A percentile compares a stretch with the other conserved stretches of the same genome.
Conservation (phyloP, 169 alveolate genomes). For the Plasmodium blacklocki region DNA sequence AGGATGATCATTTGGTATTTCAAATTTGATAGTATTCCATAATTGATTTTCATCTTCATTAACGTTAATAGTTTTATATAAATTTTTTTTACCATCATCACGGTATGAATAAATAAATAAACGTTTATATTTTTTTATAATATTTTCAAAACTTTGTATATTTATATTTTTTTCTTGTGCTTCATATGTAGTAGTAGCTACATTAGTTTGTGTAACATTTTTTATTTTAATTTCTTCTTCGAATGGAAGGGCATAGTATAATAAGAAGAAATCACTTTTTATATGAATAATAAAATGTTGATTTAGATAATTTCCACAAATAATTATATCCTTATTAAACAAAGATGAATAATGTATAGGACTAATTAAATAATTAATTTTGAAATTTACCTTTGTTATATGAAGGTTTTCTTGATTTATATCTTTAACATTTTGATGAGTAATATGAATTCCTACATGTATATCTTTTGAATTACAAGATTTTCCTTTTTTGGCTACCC, state of each 20-base stretch:
- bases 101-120: constrained; percentile 50
- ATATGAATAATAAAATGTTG: constrained; percentile 34
- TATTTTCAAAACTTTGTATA: constrained; percentile 1
- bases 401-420: too few relatives aligned
- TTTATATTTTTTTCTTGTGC: not conserved
- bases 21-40: constrained; percentile 12
- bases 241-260: constrained; percentile 26
- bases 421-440: too few relatives aligned
- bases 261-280: constrained; percentile 43
- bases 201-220: too few relatives aligned
- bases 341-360: constrained; percentile 17
- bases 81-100: constrained; percentile 28
- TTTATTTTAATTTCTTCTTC: constrained; percentile 11
- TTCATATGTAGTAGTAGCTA: too few relatives aligned
- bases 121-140: constrained; percentile 18
- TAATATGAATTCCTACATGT: constrained; percentile 11
- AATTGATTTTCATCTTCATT: constrained; percentile 41
- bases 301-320: constrained; percentile 61
- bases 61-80: constrained; percentile 39
- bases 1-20: constrained; percentile 33
- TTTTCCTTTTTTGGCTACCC: constrained; percentile 55
- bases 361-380: constrained; percentile 9
- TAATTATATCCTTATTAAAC: constrained; percentile 44
- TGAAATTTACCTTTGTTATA: constrained; percentile 25
- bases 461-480: constrained; percentile 41